These are phyloP conservation scores for Echium plantagineum DNA, from an alignment of 257 asterid species.

Conservation along the genomic window DNA sequence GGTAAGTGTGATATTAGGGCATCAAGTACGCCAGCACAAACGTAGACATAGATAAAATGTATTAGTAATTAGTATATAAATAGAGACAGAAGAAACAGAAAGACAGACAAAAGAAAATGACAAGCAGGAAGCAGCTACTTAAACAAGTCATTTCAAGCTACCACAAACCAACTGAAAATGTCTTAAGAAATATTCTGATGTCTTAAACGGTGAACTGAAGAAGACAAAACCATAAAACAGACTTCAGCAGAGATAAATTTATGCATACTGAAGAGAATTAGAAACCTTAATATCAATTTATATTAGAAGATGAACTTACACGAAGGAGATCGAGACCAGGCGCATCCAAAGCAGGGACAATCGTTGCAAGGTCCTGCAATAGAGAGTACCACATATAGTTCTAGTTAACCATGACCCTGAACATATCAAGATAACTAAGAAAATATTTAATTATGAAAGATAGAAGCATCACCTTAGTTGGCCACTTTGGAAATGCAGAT, in stretches of 20 bases:
- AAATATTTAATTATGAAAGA: neutral
- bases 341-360: conserved; percentile 68
- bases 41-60: too few species aligned
- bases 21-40: neutral
- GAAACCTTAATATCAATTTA: neutral
- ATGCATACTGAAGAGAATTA: neutral
- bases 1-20: neutral
- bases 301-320: conserved; percentile 41
- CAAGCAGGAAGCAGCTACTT: too few species aligned
- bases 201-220: too few species aligned
- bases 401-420: neutral
- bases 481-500: conserved; percentile 88
- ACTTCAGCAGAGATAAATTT: too few species aligned
- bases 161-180: too few species aligned
- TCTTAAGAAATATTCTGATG: too few species aligned
- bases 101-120: too few species aligned
- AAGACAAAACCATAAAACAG: too few species aligned
- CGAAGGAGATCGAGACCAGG: conserved; percentile 75
- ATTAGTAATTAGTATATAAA: too few species aligned
- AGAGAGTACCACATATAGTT: conserved; percentile 4
- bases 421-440: conserved; percentile 1
- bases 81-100: too few species aligned
- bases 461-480: conserved; percentile 43
- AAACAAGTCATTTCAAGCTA: too few species aligned
- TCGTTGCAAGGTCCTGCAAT: conserved; percentile 61